A percentile compares a stretch with the other conserved stretches of the same genome.
Conservation (phyloP, 768 basidiomycete genomes). For the Cantharellus anzutake region DNA sequence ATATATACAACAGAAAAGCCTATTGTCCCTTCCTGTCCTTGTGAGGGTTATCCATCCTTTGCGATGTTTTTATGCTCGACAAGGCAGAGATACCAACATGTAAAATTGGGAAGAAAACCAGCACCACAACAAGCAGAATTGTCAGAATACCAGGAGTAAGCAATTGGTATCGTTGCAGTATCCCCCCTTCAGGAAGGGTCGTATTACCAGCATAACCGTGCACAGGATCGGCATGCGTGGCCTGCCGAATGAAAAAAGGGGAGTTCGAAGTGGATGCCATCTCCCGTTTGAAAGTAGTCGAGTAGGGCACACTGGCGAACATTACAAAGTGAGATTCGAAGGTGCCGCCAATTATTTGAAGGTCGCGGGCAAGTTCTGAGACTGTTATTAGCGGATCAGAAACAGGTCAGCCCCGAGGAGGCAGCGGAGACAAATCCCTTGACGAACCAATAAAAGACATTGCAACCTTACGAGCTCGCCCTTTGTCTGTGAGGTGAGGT, state of each 20-base stretch:
- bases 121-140: conserved; percentile 7
- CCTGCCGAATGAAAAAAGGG: background rate
- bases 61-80: conserved; percentile 4
- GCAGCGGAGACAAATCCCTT: no score
- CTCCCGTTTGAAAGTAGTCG: background rate
- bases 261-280: background rate
- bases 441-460: no score
- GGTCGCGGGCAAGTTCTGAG: no score
- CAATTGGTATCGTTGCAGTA: conserved; percentile 10
- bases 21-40: background rate
- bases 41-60: background rate
- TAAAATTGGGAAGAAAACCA: conserved; percentile 6
- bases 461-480: no score
- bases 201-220: background rate
- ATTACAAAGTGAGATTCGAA: no score
- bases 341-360: no score
- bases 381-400: no score
- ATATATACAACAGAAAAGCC: background rate
- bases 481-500: no score
- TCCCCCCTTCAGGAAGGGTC: conserved; percentile 1
- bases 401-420: no score
- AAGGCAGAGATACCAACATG: conserved; percentile 8
- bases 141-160: conserved; percentile 9
- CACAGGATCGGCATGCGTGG: background rate
- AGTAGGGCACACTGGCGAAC: no score